phyloP scores from a whole-genome alignment of 768 basidiomycete genomes.

The Lyophyllum decastes region DNA sequence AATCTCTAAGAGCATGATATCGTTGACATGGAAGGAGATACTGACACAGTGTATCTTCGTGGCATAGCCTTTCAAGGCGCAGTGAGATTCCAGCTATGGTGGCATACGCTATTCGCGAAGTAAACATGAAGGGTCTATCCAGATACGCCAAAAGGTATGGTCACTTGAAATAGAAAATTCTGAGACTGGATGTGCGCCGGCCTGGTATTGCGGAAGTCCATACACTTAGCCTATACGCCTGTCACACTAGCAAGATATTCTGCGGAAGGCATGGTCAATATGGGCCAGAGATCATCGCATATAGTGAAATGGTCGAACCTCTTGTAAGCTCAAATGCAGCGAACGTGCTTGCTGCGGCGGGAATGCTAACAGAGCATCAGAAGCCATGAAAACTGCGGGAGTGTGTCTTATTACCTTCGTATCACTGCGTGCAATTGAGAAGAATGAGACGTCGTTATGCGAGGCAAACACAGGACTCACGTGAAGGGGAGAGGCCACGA shows the following conservation, averaged over 20 bases:
- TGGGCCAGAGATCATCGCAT: not conserved
- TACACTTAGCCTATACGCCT: slow-evolving; percentile 26
- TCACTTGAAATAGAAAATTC: not conserved
- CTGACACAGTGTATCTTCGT: too few relatives aligned
- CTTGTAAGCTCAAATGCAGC: slow-evolving; percentile 85
- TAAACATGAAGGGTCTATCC: too few relatives aligned
- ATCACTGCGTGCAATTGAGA: slow-evolving; percentile 42
- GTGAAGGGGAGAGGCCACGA: slow-evolving; percentile 73
- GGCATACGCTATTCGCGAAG: too few relatives aligned
- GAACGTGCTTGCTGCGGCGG: slow-evolving; percentile 90
- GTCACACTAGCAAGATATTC: slow-evolving; percentile 39
- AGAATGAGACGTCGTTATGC: not conserved
- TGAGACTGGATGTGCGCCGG: not conserved
- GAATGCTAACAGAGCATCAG: slow-evolving; percentile 58
- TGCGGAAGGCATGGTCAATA: slow-evolving; percentile 14
- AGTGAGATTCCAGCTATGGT: too few relatives aligned
- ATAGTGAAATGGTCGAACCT: slow-evolving; percentile 41
- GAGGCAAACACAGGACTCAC: slow-evolving; percentile 43
- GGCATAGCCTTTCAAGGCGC: too few relatives aligned
- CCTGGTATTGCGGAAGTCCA: not conserved
- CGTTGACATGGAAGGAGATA: too few relatives aligned
- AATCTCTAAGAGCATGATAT: too few relatives aligned
- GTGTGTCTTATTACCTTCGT: slow-evolving; percentile 47
- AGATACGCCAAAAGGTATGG: not conserved
- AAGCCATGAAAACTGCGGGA: not conserved